Evolutionary conservation across 2,329 filamentous ascomycete genomes (phyloP).

Genomic region (Talaromyces atroroseus): DNA sequence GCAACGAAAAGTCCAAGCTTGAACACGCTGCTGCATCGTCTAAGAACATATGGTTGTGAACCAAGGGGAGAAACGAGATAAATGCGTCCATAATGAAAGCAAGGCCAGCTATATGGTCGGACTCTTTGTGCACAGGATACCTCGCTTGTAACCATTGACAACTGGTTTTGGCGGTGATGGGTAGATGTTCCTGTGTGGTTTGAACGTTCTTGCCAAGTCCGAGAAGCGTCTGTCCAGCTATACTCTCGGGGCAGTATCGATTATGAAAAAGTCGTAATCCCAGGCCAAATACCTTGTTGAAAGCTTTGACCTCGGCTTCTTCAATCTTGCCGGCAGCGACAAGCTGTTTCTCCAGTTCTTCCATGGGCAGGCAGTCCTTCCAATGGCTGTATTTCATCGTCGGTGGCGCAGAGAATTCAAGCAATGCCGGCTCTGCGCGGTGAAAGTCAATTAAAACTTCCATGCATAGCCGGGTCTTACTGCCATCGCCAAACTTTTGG

Average conservation of each 20-base stretch:
- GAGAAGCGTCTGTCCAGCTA: conserved; percentile 41
- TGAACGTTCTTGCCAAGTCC: conserved; percentile 34
- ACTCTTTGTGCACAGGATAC: conserved; percentile 16
- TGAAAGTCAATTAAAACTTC: conserved; percentile 47
- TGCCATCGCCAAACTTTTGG: conserved; percentile 36
- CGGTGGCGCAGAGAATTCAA: conserved; percentile 39
- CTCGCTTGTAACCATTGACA: conserved; percentile 40
- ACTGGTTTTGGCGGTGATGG: conserved; percentile 32
- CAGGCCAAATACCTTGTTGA: conserved; percentile 26
- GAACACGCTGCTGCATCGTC: conserved; percentile 42
- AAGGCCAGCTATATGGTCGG: conserved; percentile 35
- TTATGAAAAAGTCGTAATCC: conserved; percentile 30
- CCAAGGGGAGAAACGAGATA: conserved; percentile 42
- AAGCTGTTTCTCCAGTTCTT: conserved; percentile 16
- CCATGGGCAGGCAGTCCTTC: conserved; percentile 20
- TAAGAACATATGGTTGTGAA: conserved; percentile 40
- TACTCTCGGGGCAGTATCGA: conserved; percentile 34
- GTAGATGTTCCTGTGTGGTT: conserved; percentile 35
- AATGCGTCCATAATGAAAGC: conserved; percentile 44
- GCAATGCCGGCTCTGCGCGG: conserved; percentile 30
- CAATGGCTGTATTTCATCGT: conserved; percentile 25
- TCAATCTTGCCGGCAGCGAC: conserved; percentile 22
- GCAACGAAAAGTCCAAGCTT: conserved; percentile 46
- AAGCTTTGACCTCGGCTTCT: conserved; percentile 18
- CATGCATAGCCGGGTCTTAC: conserved; percentile 33